Evolutionary conservation across 495 filamentous ascomycete species (phyloP).

Genomic region (Xylaria acuta): DNA sequence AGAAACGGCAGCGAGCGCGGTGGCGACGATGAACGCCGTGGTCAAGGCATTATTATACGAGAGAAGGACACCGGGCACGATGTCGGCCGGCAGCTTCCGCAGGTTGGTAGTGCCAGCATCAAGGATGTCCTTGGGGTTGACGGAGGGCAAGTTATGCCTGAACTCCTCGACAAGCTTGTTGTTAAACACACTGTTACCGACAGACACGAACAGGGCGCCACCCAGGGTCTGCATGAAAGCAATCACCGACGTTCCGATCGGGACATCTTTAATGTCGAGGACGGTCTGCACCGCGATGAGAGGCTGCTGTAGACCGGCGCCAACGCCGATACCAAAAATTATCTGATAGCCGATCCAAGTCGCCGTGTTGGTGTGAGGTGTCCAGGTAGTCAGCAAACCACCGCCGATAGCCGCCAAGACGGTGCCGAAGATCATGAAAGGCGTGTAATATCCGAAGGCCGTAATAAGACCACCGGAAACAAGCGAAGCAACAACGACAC

Average conservation of each 20-base stretch:
- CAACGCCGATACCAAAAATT: conserved; percentile 71
- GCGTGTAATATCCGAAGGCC: conserved; percentile 74
- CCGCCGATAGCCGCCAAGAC: conserved; percentile 69
- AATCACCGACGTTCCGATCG: conserved; percentile 69
- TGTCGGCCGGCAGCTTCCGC: conserved; percentile 52
- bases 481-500: conserved; percentile 66
- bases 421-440: conserved; percentile 69
- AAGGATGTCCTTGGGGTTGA: conserved; percentile 59
- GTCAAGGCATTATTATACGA: conserved; percentile 78
- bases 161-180: conserved; percentile 71
- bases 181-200: conserved; percentile 79
- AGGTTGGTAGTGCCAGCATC: conserved; percentile 72
- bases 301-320: conserved; percentile 70
- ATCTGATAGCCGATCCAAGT: conserved; percentile 83
- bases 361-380: conserved; percentile 55
- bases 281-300: conserved; percentile 74
- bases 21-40: conserved; percentile 70
- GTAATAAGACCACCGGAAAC: conserved; percentile 67
- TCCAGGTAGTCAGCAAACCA: conserved; percentile 71
- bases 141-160: conserved; percentile 52
- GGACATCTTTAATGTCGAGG: conserved; percentile 64
- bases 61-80: conserved; percentile 60
- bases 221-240: conserved; percentile 76
- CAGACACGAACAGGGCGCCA: conserved; percentile 75
- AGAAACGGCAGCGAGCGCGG: conserved; percentile 66